phyloP scores from a whole-genome alignment of 176 grass and related monocot species.

The Pontederia crassipes region DNA sequence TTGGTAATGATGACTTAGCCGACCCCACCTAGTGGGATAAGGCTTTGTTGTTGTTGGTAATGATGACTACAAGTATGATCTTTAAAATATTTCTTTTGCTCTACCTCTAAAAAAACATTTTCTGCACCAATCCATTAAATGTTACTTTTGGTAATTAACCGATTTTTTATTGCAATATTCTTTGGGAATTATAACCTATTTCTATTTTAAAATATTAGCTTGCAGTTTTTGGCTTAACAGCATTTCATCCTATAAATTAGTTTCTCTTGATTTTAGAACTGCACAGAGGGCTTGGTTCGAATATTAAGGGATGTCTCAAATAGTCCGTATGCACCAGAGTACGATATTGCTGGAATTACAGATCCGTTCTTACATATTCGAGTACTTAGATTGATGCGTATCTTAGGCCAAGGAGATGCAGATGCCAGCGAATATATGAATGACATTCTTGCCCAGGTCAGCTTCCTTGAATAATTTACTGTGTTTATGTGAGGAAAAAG shows the following conservation, averaged over 20 bases:
- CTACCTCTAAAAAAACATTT: background rate
- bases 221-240: background rate
- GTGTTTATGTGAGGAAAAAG: background rate
- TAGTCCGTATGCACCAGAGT: constrained; percentile 91
- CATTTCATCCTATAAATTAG: background rate
- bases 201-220: background rate
- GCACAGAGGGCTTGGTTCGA: constrained; percentile 67
- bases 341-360: constrained; percentile 78
- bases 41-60: background rate
- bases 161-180: no score
- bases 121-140: no score
- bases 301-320: constrained; percentile 87
- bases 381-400: constrained; percentile 69
- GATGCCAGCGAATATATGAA: constrained; percentile 85
- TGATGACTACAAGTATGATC: background rate
- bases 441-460: constrained; percentile 97
- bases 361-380: constrained; percentile 94
- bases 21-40: no score
- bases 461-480: background rate
- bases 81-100: no score
- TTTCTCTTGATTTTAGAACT: constrained; percentile 44
- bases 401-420: constrained; percentile 58
- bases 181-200: no score
- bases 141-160: no score
- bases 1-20: background rate